Conservation (phyloP, 2,329 filamentous ascomycete genomes). For the Tolypocladium paradoxum region DNA sequence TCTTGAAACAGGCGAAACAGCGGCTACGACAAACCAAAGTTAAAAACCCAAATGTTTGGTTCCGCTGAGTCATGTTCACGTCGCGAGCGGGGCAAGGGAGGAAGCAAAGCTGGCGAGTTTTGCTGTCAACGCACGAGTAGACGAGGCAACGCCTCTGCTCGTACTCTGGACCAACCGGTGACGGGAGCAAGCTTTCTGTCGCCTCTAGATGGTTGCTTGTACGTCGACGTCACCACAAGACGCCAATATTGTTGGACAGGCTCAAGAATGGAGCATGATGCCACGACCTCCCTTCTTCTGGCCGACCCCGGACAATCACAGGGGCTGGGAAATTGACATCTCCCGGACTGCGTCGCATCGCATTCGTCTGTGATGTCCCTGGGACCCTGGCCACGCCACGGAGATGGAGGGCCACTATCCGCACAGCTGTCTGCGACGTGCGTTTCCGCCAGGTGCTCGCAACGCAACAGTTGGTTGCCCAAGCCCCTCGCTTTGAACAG, state of each 20-base stretch:
- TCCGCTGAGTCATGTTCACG: neutral
- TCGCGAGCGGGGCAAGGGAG: neutral
- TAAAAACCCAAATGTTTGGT: neutral
- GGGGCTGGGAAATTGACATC: neutral
- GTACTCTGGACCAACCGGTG: neutral
- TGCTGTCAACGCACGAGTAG: neutral
- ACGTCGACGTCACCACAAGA: neutral
- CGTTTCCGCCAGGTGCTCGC: too few species aligned
- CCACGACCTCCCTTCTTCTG: neutral
- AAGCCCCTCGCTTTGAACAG: too few species aligned
- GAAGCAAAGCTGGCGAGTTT: neutral
- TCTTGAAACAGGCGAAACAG: neutral
- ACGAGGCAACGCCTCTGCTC: neutral
- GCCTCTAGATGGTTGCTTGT: neutral
- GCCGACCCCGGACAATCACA: neutral
- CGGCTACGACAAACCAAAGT: neutral
- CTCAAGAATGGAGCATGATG: neutral
- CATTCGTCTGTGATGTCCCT: too few species aligned
- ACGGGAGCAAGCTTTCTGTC: neutral
- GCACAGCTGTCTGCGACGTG: too few species aligned
- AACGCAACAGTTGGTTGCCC: too few species aligned
- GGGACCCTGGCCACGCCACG: too few species aligned
- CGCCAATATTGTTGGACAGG: neutral
- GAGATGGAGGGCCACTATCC: too few species aligned
- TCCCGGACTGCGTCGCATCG: neutral